Evolutionary conservation across 768 basidiomycete species (phyloP), one percentile per base, ranked within the genome.

Genomic region (Pulveroboletus ravenelii): DNA sequence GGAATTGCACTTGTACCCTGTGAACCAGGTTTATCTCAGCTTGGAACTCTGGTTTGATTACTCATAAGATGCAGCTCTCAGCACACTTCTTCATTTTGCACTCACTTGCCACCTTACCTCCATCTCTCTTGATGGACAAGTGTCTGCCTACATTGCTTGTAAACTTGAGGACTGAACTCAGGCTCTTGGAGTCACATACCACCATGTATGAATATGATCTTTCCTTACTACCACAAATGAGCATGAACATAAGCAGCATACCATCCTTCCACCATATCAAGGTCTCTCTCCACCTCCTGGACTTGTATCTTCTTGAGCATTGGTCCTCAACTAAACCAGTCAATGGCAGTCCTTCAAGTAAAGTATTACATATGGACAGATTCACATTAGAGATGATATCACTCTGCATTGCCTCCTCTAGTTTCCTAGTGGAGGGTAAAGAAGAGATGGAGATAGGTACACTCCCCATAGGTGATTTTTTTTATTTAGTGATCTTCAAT

Each of bases 251-350:
- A 23, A n/a, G n/a, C n/a, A 23, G 68, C 34, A 53, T 55, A 25
- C 74, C 68, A 23, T 73, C 74, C 17, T 59, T 81, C 34, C 66
- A 72, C 15, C 78, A 76, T 59, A 67, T 82, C 3, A 74, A 80
- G 53, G 73, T 78, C 29, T 79, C 82, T 53, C 70, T 89, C 31
- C 72, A 72, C 17, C 68, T 89, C 1, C 58, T 89, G 9, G 87
- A 89, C 55, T 70, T 76, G 1, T 84, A 77, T 60, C 72, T 89
- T 2, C 67, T 89, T 10, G 78, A 75, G 2, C 75, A 78, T 38
- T 87, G 84, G 84, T 58, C 58, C 25, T 59, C 48, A 30, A 14
- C 20, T 2, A n/a, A 38, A 31, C 18, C 40, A 15, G 48, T 63
- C 10, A 61, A 51, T 6, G 61, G 62, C 5, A n/a, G n/a, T n/a